Evolutionary conservation across 176 grass and related monocot genomes (phyloP), one percentile per base, ranked within the genome.

Genomic region (Chloris gayana): DNA sequence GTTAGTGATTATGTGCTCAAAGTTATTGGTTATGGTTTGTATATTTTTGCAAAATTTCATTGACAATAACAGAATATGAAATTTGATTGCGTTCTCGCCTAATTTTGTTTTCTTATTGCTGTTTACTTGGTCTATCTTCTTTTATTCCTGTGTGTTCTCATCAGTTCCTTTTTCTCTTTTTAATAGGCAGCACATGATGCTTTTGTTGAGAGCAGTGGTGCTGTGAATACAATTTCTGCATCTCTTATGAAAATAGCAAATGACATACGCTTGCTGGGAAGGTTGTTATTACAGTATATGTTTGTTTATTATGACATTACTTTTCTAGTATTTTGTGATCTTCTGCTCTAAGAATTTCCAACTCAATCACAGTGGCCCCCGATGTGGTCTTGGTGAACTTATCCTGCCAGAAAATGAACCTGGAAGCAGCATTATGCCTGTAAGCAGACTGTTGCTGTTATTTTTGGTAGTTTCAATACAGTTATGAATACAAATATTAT

Each of bases 201-300:
- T 86, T 95, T 99, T 93, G 91, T 99, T 86, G 96, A 95, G 79
- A 89, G 88, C 22, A 99, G 96, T 76, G 96, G 96, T 2, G 85
- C 96, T 0, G 64, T 95, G 67, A 99, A 99, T 79, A 95, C 96
- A 74, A 89, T 99, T 81, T 89, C 96, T 32, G 86, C 88, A 61
- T 99, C 96, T 86, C 93, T 99, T 76, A 91, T 99, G 96, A 99
- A 99, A 84, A 93, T 99, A 72, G 96, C 88, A 85, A 99, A 99
- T 63, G 97, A 99, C 82, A 96, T 95, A 81, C 88, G 93, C 70
- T 86, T 99, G 70, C 77, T 99, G 9, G 97, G 97, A 86, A 99
- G 97, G 97, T 98, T 41, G 15, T 22, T 85, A 19, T 66, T 78
- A 29, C 2, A 47, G n/a, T 70, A 25, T 14, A 37, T 37, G 4